Percentiles rank a stretch among this genome's conserved stretches.
These are phyloP conservation scores for Penicillium capsulatum DNA, from an alignment of 2,329 filamentous ascomycete genomes.

Conservation along the genomic window DNA sequence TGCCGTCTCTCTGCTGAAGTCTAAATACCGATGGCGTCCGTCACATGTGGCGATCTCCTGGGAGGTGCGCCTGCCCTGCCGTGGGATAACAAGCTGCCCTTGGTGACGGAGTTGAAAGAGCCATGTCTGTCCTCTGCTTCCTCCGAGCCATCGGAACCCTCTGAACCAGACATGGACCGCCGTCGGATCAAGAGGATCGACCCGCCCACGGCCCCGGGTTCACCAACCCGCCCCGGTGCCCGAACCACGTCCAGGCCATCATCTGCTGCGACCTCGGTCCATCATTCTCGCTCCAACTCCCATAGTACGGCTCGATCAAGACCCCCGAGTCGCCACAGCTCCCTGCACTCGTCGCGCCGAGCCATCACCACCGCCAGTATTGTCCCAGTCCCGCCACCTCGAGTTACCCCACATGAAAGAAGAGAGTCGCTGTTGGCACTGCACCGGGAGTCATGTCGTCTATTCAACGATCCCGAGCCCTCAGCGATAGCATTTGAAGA, in stretches of 20 bases:
- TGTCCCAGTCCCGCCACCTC: slow-evolving; percentile 21
- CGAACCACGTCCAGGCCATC: slow-evolving; percentile 30
- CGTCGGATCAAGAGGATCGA: slow-evolving; percentile 15
- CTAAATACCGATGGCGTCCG: slow-evolving; percentile 17
- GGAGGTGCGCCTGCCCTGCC: slow-evolving; percentile 2
- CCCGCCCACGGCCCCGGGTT: slow-evolving; percentile 9
- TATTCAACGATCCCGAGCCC: slow-evolving; percentile 31
- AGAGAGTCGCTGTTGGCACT: slow-evolving; percentile 37
- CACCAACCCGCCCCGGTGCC: slow-evolving; percentile 13
- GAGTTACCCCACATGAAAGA: slow-evolving; percentile 21
- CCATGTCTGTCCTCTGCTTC: neutral
- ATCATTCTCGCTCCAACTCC: slow-evolving; percentile 32
- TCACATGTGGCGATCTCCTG: slow-evolving; percentile 29
- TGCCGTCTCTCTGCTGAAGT: neutral
- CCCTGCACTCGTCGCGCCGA: slow-evolving; percentile 28
- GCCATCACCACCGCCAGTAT: slow-evolving; percentile 22
- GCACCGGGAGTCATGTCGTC: slow-evolving; percentile 40
- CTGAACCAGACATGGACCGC: slow-evolving; percentile 16
- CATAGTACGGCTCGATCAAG: slow-evolving; percentile 31
- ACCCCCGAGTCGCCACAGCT: slow-evolving; percentile 27
- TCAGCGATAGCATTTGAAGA: slow-evolving; percentile 4
- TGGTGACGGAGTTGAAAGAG: no score
- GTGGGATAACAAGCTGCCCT: no score
- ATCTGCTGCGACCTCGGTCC: slow-evolving; percentile 24
- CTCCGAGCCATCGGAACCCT: neutral